Conservation (phyloP, 2,329 filamentous ascomycete genomes). For the Myriosclerotinia curreyana region DNA sequence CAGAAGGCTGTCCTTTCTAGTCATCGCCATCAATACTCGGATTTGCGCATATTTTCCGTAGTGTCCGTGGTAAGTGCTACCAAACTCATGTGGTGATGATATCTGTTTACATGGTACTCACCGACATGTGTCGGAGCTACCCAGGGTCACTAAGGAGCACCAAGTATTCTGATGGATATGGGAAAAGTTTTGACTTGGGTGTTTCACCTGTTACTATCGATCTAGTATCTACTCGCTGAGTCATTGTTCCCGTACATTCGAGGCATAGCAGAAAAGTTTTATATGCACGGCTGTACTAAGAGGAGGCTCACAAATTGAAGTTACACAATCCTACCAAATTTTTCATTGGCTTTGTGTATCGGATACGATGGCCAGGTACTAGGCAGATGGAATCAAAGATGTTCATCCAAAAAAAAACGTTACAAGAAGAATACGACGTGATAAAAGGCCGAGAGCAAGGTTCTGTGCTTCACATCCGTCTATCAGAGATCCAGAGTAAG, state of each 20-base stretch:
- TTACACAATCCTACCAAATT: background rate
- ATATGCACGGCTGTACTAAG: background rate
- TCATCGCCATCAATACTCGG: background rate
- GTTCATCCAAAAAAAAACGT: background rate
- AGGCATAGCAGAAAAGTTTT: background rate
- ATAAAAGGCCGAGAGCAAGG: background rate
- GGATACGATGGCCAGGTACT: background rate
- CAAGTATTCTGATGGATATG: background rate
- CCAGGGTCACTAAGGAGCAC: background rate
- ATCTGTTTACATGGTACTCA: background rate
- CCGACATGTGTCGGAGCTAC: background rate
- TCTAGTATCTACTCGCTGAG: background rate
- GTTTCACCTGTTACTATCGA: background rate
- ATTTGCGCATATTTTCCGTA: background rate
- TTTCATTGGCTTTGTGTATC: background rate
- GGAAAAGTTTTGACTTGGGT: background rate
- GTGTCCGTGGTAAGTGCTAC: conserved; percentile 7
- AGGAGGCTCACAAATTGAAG: background rate
- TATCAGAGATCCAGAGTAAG: background rate
- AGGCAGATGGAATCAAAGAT: background rate
- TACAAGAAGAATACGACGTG: background rate
- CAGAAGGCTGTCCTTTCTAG: background rate
- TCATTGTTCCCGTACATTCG: background rate
- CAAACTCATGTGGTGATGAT: background rate
- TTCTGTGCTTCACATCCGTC: background rate